These are phyloP conservation scores for Neonothopanus nambi DNA, from an alignment of 1,284 basidiomycete species.

Conservation along the genomic window DNA sequence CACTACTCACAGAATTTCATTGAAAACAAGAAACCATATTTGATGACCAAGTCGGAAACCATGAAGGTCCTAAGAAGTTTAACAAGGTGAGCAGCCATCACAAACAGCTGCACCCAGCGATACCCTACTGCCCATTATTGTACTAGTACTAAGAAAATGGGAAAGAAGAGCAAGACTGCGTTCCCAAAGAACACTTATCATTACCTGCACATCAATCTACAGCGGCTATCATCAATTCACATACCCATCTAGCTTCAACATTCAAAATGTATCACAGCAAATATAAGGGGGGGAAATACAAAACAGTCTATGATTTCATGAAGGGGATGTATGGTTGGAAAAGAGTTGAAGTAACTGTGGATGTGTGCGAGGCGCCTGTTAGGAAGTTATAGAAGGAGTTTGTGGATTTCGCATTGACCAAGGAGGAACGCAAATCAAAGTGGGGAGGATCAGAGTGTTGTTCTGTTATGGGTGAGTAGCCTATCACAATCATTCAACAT, in stretches of 20 bases:
- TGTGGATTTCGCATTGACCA: constrained; percentile 66
- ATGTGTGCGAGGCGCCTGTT: constrained; percentile 82
- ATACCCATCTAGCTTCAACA: constrained; percentile 75
- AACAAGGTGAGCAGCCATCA: too few species aligned
- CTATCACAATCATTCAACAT: not conserved
- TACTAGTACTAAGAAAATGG: constrained; percentile 28
- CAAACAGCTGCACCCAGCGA: too few species aligned
- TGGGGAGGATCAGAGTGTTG: constrained; percentile 73
- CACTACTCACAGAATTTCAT: too few species aligned
- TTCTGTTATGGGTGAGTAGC: constrained; percentile 69
- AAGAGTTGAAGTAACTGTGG: constrained; percentile 66
- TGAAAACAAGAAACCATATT: too few species aligned
- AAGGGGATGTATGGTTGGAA: constrained; percentile 56
- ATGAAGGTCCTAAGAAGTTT: too few species aligned
- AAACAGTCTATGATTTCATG: constrained; percentile 64
- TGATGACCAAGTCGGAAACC: too few species aligned
- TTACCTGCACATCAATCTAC: constrained; percentile 32
- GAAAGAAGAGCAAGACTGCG: constrained; percentile 33
- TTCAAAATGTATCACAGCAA: constrained; percentile 59
- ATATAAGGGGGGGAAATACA: constrained; percentile 55
- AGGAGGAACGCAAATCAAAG: constrained; percentile 43
- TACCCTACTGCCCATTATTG: too few species aligned
- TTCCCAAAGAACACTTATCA: constrained; percentile 30
- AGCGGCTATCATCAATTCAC: constrained; percentile 70
- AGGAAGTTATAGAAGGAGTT: constrained; percentile 61